These are phyloP conservation scores for Verticillium nonalfalfae DNA, from an alignment of 2,329 filamentous ascomycete genomes.

Conservation along the genomic window DNA sequence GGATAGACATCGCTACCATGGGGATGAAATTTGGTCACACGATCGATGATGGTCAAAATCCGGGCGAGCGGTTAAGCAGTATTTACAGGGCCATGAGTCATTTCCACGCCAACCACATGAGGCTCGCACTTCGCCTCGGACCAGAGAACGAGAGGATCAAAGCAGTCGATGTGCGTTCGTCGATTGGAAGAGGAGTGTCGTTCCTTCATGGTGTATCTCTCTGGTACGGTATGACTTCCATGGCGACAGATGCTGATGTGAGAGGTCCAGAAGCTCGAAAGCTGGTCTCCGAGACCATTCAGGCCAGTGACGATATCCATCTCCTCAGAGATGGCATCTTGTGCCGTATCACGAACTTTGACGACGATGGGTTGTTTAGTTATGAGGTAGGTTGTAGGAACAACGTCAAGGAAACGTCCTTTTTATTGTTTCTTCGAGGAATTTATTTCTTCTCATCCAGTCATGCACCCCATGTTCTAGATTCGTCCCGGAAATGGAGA, in stretches of 20 bases:
- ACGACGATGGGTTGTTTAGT: no score
- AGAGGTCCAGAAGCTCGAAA: neutral
- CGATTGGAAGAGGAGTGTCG: neutral
- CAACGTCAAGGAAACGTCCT: neutral
- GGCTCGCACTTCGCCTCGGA: neutral
- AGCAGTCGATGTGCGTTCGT: neutral
- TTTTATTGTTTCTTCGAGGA: neutral
- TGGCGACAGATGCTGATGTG: neutral
- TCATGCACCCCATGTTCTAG: neutral
- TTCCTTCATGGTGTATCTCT: neutral
- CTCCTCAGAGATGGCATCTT: neutral
- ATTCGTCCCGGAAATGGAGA: neutral
- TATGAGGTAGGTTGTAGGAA: neutral
- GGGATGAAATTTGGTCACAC: no score
- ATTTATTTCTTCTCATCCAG: neutral
- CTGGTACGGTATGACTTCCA: neutral
- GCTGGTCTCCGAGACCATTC: neutral
- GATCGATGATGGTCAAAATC: no score
- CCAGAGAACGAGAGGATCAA: neutral
- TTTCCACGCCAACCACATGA: neutral
- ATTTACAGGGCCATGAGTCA: neutral
- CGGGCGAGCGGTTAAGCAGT: no score
- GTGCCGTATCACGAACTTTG: neutral
- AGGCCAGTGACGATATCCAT: neutral
- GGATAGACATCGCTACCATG: no score